A percentile compares a stretch with the other conserved stretches of the same genome.
phyloP scores from a whole-genome alignment of 108 stramenopile species.

The Discostella stelligeroides region DNA sequence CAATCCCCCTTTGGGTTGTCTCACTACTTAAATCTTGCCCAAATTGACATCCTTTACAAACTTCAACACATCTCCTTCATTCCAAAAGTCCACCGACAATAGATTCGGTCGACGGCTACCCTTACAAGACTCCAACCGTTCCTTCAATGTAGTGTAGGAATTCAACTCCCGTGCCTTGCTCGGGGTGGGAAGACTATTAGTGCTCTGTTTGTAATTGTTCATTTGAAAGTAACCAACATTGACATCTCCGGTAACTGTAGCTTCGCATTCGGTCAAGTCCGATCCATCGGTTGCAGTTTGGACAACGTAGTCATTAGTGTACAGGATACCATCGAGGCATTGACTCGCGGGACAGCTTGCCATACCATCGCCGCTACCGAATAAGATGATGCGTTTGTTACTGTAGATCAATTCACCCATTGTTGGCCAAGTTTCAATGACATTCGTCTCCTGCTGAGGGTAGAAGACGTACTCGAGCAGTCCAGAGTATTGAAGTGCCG shows the following conservation, averaged over 20 bases:
- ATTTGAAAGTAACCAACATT: slow-evolving; percentile 51
- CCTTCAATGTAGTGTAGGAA: slow-evolving; percentile 23
- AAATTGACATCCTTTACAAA: slow-evolving; percentile 57
- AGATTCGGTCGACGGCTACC: slow-evolving; percentile 42
- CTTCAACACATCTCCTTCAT: slow-evolving; percentile 52
- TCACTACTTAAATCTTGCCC: neutral
- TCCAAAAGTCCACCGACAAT: slow-evolving; percentile 70
- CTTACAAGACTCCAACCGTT: slow-evolving; percentile 46
- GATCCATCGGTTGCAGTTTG: slow-evolving; percentile 6
- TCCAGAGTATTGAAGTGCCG: slow-evolving; percentile 25
- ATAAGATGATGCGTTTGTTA: slow-evolving; percentile 28
- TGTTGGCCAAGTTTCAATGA: slow-evolving; percentile 31
- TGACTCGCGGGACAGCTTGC: slow-evolving; percentile 11
- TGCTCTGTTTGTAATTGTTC: slow-evolving; percentile 58
- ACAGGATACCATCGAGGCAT: slow-evolving; percentile 34
- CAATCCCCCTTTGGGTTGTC: neutral
- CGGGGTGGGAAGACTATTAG: slow-evolving; percentile 32
- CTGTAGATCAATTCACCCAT: slow-evolving; percentile 34
- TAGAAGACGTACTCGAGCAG: slow-evolving; percentile 21
- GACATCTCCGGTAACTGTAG: slow-evolving; percentile 11
- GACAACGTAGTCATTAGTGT: slow-evolving; percentile 29
- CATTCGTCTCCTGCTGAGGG: neutral
- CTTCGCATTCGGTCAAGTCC: slow-evolving; percentile 7
- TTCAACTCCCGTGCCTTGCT: slow-evolving; percentile 43
- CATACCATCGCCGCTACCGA: slow-evolving; percentile 33